phyloP scores from a whole-genome alignment of 1,139 yeast genomes.

The Candida buenavistaensis region DNA sequence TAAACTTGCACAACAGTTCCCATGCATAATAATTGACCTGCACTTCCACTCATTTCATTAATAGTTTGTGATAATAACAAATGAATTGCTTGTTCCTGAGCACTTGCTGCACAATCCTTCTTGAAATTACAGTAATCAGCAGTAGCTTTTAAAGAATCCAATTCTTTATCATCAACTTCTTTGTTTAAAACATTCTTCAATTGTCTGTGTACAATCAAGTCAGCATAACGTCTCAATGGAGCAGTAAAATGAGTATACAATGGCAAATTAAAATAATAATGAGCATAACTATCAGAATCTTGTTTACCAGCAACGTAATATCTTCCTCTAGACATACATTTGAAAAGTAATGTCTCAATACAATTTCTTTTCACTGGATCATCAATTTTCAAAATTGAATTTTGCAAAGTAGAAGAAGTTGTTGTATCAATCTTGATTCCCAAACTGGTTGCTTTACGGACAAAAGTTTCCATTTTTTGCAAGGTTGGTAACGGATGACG shows the following conservation, averaged over 20 bases:
- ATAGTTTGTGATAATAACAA: constrained; percentile 81
- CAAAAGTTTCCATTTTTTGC: constrained; percentile 79
- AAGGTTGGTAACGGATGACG: constrained; percentile 85
- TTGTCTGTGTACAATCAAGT: constrained; percentile 89
- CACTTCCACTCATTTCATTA: constrained; percentile 69
- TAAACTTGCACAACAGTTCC: constrained; percentile 91
- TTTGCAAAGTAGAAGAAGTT: constrained; percentile 70
- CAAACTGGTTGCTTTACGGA: constrained; percentile 63
- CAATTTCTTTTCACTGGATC: constrained; percentile 70
- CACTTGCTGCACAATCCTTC: constrained; percentile 89
- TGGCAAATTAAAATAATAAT: constrained; percentile 80
- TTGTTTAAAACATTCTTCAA: constrained; percentile 62
- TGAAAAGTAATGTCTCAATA: constrained; percentile 75
- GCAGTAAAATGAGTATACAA: constrained; percentile 92
- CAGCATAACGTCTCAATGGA: constrained; percentile 90
- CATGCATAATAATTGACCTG: constrained; percentile 81
- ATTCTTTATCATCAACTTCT: constrained; percentile 36
- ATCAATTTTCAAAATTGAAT: constrained; percentile 63
- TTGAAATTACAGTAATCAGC: constrained; percentile 94
- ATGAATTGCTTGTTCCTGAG: constrained; percentile 95
- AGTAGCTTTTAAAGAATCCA: constrained; percentile 73
- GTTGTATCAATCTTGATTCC: constrained; percentile 75
- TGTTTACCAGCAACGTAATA: constrained; percentile 88
- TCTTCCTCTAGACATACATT: constrained; percentile 82
- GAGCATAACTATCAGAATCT: constrained; percentile 76